Conservation (phyloP, 2,329 filamentous ascomycete genomes). For the Epichloe sylvatica region DNA sequence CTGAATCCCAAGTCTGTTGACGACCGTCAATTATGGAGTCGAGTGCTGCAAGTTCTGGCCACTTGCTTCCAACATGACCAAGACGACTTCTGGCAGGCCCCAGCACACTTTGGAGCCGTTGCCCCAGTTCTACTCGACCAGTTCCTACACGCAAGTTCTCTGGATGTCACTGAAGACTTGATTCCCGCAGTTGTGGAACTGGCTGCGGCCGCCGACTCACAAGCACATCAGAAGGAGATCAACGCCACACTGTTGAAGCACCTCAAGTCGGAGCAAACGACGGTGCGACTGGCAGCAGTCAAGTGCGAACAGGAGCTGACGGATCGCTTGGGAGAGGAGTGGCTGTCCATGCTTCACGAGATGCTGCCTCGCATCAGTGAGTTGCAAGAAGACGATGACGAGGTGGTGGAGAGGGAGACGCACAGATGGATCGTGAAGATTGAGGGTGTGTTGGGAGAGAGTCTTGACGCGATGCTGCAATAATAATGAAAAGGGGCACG, state of each 20-base stretch:
- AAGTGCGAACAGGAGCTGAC: conserved; percentile 70
- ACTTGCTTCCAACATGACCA: conserved; percentile 79
- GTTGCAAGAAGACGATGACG: conserved; percentile 90
- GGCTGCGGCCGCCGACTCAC: conserved; percentile 65
- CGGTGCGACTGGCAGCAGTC: conserved; percentile 68
- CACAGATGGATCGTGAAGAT: conserved; percentile 83
- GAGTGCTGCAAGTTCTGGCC: conserved; percentile 56
- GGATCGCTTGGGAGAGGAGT: conserved; percentile 75
- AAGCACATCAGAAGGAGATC: conserved; percentile 81
- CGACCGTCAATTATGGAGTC: conserved; percentile 49
- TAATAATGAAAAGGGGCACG: conserved; percentile 25
- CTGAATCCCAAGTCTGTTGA: conserved; percentile 33
- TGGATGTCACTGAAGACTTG: conserved; percentile 37
- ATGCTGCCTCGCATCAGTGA: conserved; percentile 96
- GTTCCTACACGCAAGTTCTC: conserved; percentile 33
- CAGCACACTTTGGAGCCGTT: conserved; percentile 68
- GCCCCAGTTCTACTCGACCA: conserved; percentile 56
- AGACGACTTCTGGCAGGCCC: conserved; percentile 91
- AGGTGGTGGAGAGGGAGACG: conserved; percentile 79
- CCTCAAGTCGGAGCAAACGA: conserved; percentile 57
- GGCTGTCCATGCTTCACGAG: conserved; percentile 80
- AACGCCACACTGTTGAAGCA: conserved; percentile 66
- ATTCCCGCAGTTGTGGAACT: conserved; percentile 68
- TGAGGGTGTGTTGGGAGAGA: conserved; percentile 79
- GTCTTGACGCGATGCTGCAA: conserved; percentile 81